Base-by-base conservation (phyloP, 345 rosid genomes). In the Chamaenerion angustifolium region DNA sequence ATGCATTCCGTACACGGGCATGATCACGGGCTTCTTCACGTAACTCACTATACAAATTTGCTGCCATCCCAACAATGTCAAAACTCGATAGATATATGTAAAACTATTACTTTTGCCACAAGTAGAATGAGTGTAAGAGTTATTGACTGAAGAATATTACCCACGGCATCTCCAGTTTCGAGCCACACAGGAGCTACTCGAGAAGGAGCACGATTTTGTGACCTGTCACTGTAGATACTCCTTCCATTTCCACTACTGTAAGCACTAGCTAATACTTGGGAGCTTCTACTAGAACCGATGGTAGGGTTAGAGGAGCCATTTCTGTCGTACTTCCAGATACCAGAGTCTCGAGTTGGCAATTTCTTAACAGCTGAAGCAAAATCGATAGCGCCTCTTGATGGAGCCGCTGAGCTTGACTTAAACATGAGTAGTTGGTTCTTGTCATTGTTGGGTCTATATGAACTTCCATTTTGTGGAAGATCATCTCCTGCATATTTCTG, bases 131-230 rank as follows among this genome's bases (percentile, higher is more conserved):
- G 40, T 23, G 59, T 55, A 60, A 67, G 16, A 17, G 55, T 59
- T 41, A 60, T 60, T 48, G 43, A 55, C 59, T 56, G 62, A 57
- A 59, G 68, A 67, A 72, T 48, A 67, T 76, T 93, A 93, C 96
- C 99, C 61, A 93, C 99, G 51, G 94, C 81, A 56, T 93, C 99
- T 61, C 99, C 96, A 27, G 99, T 93, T 72, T 93, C 96, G 64
- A 93, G 84, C 99, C 95, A 93, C 37, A 76, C 73, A 63, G 96
- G 96, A 68, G 99, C 60, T 53, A 79, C 45, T 50, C 84, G 85
- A 68, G 68, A 71, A 57, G 87, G 76, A 56, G 78, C 70, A 43
- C 76, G 85, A 64, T 43, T 77, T 61, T 74, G 96, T 48, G 65
- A 57, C 73, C 83, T 82, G 52, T 85, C 89, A 43, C 77, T 60